phyloP scores from a whole-genome alignment of 306 rosid genomes.

The Quercus bicolor region DNA sequence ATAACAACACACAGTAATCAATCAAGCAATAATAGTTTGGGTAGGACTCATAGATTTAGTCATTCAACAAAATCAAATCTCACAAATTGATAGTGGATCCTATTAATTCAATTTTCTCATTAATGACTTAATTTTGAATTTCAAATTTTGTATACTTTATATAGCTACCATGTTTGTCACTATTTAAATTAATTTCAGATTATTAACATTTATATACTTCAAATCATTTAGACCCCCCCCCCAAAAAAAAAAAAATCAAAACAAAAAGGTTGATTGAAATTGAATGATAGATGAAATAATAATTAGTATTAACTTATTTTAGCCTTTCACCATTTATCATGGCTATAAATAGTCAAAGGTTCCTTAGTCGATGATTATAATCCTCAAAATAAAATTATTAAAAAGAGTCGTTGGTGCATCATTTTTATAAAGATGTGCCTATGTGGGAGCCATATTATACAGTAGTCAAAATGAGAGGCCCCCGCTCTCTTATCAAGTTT shows the following conservation, averaged over 20 bases:
- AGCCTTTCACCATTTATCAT: neutral
- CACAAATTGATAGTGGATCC: no score
- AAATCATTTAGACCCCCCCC: no score
- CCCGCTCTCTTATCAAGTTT: neutral
- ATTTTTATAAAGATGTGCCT: neutral
- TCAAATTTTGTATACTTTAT: no score
- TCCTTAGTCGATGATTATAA: neutral
- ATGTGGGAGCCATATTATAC: conserved; percentile 13
- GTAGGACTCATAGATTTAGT: no score
- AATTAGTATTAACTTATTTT: neutral
- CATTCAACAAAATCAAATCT: no score
- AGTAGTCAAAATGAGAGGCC: neutral
- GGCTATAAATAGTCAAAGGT: neutral
- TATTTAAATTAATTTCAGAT: no score
- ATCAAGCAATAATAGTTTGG: no score
- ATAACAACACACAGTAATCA: no score
- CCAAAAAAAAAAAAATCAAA: neutral
- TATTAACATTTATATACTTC: no score
- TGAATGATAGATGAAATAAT: neutral
- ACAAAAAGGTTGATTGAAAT: neutral
- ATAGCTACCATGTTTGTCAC: no score
- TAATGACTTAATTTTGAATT: no score
- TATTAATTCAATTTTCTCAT: no score
- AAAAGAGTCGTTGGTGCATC: neutral
- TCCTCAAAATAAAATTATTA: neutral